Conservation (phyloP, 2,329 filamentous ascomycete genomes). For the Alternaria metachromatica region DNA sequence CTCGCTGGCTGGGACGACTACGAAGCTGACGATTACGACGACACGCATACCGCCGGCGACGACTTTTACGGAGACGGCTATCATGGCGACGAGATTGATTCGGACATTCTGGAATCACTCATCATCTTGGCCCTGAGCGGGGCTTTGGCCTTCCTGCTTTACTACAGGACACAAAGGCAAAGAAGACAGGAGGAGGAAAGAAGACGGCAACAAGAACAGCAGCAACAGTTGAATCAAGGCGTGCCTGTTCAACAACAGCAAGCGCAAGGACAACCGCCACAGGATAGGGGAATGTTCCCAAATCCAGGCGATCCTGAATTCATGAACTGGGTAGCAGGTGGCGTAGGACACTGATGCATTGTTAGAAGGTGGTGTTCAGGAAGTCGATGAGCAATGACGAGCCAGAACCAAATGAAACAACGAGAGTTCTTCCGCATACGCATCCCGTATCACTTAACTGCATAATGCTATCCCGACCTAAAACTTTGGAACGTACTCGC, state of each 20-base stretch:
- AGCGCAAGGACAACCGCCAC: constrained; percentile 35
- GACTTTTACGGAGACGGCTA: constrained; percentile 67
- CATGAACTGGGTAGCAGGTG: constrained; percentile 71
- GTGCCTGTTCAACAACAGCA: constrained; percentile 32
- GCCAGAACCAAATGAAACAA: neutral
- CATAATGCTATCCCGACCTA: neutral
- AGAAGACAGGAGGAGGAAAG: constrained; percentile 53
- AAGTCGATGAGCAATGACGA: neutral
- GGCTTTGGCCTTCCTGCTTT: constrained; percentile 77
- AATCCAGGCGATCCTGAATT: constrained; percentile 71
- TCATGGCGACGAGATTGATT: constrained; percentile 65
- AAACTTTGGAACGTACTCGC: neutral
- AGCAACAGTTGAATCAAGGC: constrained; percentile 39
- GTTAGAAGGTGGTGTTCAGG: neutral
- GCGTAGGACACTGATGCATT: constrained; percentile 64
- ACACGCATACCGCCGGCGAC: constrained; percentile 42
- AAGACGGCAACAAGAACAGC: constrained; percentile 35
- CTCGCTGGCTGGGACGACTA: constrained; percentile 65
- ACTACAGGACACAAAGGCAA: constrained; percentile 74
- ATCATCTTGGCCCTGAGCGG: constrained; percentile 81
- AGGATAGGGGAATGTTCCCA: constrained; percentile 67
- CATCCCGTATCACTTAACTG: neutral
- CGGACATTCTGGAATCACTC: constrained; percentile 82
- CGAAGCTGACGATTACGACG: constrained; percentile 56
- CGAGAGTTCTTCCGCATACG: neutral